Evolutionary conservation across 225 moss, liverwort and hornwort species (phyloP), one percentile per base, ranked within the genome.

Genomic region (Takakia lepidozioides): DNA sequence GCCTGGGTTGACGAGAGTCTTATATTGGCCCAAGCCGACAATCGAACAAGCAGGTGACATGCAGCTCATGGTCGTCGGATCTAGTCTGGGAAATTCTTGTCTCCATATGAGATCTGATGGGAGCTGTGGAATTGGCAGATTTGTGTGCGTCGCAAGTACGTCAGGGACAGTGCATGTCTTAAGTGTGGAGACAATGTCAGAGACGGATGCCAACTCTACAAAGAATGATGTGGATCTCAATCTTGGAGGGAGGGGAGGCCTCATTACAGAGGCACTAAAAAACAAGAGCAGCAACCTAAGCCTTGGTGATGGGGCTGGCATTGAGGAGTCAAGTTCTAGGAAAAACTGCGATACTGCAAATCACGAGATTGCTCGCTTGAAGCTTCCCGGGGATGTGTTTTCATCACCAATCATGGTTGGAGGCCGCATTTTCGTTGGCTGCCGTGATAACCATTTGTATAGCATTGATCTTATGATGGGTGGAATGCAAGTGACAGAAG

Each of bases 341-440:
- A 15, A 1, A 19, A 35, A 20, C 32, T 34, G 6, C 10, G 29
- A 22, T 20, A 37, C 21, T 14, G 9, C 6, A 50, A 25, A 49
- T 44, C 58, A 68, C 43, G 49, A 24, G 21, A 50, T 73, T 48
- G 50, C 46, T 39, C 44, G 54, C 3, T 5, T 51, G 4, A 35
- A 55, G 24, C 64, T 74, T 28, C 56, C 68, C 36, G 68, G 68
- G 44, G 73, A 74, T 39, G 51, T 68, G 22, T 74, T 74, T 64
- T 74, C 73, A 19, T 74, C 73, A 18, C 68, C 73, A 27, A 60
- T 74, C 49, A 74, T 74, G 67, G 38, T 68, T 27, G 43, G 51
- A 56, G 64, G 68, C 26, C 51, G 64, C 27, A 38, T 74, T 49
- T 74, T 74, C 44, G 42, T 74, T 42, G 73, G 68, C 43, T 74